Evolutionary conservation across 2,329 filamentous ascomycete species (phyloP).

Genomic region (Colletotrichum truncatum): DNA sequence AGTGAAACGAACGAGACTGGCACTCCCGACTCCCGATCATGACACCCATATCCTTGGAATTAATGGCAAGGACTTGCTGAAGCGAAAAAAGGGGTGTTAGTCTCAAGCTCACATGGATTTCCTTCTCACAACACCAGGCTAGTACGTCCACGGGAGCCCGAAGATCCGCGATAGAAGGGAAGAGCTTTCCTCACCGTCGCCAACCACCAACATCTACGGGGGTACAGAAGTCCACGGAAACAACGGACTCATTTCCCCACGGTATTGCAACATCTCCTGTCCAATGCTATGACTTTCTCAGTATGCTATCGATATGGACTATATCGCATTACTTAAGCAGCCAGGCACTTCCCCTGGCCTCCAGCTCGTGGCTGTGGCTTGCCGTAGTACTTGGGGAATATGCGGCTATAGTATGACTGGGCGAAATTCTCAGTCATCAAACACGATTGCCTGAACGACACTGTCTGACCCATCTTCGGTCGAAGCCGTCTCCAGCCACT

Average conservation of each 20-base stretch:
- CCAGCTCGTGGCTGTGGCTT: conserved; percentile 3
- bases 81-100: conserved; percentile 8
- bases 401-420: neutral
- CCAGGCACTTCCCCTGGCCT: neutral
- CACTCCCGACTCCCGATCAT: conserved; percentile 9
- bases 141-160: conserved; percentile 14
- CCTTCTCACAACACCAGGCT: neutral
- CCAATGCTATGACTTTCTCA: neutral
- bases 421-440: conserved; percentile 10
- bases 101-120: conserved; percentile 14
- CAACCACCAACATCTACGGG: neutral
- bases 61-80: conserved; percentile 15
- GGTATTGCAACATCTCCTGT: neutral
- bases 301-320: neutral
- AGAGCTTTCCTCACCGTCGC: neutral
- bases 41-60: conserved; percentile 11
- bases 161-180: neutral
- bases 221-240: neutral
- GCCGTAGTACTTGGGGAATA: neutral
- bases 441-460: conserved; percentile 2
- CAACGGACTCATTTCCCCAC: conserved; percentile 5
- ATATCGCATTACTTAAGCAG: neutral
- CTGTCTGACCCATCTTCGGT: conserved; percentile 20
- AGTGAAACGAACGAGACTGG: conserved; percentile 23
- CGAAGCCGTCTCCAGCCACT: conserved; percentile 1